phyloP scores from a whole-genome alignment of 805 yeast genomes.

The Alloascoidea hylecoeti region DNA sequence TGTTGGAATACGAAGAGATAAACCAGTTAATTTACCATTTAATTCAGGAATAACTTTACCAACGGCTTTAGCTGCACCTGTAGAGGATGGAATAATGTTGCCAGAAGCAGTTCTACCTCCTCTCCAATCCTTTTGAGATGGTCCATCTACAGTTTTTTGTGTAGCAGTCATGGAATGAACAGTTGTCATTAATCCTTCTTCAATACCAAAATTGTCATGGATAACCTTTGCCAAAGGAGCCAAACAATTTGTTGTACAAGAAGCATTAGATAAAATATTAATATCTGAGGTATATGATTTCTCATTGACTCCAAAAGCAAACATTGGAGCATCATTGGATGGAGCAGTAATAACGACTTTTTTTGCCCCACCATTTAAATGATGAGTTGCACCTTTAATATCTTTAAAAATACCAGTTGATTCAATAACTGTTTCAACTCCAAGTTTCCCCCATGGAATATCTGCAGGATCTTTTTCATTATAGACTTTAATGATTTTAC shows the following conservation, averaged over 20 bases:
- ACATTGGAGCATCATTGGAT: conserved; percentile 89
- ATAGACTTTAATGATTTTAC: conserved; percentile 48
- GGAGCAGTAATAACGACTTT: conserved; percentile 93
- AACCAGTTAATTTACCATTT: conserved; percentile 89
- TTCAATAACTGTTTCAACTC: conserved; percentile 80
- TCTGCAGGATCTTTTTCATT: conserved; percentile 76
- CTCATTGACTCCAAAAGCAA: conserved; percentile 83
- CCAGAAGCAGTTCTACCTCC: conserved; percentile 96
- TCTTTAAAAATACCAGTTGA: conserved; percentile 92
- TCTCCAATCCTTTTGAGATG: conserved; percentile 97
- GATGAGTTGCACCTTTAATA: conserved; percentile 67
- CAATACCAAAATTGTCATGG: conserved; percentile 75
- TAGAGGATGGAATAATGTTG: conserved; percentile 89
- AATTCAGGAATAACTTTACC: conserved; percentile 88
- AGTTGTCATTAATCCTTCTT: conserved; percentile 91
- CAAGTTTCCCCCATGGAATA: conserved; percentile 78
- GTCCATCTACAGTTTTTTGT: conserved; percentile 94
- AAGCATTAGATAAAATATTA: conserved; percentile 78
- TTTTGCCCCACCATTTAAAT: conserved; percentile 85
- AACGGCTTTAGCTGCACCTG: conserved; percentile 97
- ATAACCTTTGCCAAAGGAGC: conserved; percentile 89
- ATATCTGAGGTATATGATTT: conserved; percentile 64
- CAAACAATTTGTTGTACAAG: conserved; percentile 92
- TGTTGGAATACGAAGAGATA: conserved; percentile 91
- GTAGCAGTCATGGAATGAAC: conserved; percentile 94